Conservation (phyloP, 1,139 yeast species). For the Lodderomyces jiufengensis region DNA sequence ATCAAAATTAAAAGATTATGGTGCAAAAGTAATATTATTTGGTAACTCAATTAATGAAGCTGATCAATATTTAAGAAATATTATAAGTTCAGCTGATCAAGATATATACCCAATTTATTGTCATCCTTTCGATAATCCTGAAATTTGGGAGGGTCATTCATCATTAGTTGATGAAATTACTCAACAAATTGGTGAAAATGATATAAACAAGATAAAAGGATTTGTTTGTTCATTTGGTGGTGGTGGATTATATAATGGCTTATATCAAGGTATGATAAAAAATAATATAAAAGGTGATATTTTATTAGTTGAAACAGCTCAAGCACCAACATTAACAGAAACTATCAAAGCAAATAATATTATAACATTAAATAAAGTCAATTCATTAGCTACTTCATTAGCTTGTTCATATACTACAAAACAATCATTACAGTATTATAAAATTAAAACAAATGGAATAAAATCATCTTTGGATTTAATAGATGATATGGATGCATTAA, state of each 20-base stretch:
- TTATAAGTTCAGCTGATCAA: conserved; percentile 28
- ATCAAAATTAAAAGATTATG: conserved; percentile 35
- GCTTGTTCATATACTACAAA: conserved; percentile 56
- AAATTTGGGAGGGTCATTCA: conserved; percentile 69
- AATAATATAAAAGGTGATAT: conserved; percentile 43
- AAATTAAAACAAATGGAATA: conserved; percentile 24
- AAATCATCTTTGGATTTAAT: conserved; percentile 44
- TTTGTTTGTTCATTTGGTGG: conserved; percentile 72
- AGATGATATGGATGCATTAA: conserved; percentile 52
- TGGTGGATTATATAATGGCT: conserved; percentile 68
- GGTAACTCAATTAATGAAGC: conserved; percentile 70
- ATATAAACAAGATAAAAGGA: conserved; percentile 42
- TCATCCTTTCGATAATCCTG: conserved; percentile 66
- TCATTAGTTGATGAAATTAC: conserved; percentile 56
- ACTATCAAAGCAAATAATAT: conserved; percentile 46
- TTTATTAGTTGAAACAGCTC: conserved; percentile 56
- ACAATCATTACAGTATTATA: conserved; percentile 39
- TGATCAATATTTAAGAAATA: conserved; percentile 44
- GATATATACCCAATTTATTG: conserved; percentile 50
- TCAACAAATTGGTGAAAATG: conserved; percentile 30
- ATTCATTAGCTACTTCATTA: conserved; percentile 57
- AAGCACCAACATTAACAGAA: conserved; percentile 54
- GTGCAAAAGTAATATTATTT: conserved; percentile 51
- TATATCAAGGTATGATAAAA: conserved; percentile 50
- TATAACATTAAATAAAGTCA: conserved; percentile 42